These are phyloP conservation scores for Nicotiana paniculata DNA, from an alignment of 257 asterid species.

Conservation along the genomic window DNA sequence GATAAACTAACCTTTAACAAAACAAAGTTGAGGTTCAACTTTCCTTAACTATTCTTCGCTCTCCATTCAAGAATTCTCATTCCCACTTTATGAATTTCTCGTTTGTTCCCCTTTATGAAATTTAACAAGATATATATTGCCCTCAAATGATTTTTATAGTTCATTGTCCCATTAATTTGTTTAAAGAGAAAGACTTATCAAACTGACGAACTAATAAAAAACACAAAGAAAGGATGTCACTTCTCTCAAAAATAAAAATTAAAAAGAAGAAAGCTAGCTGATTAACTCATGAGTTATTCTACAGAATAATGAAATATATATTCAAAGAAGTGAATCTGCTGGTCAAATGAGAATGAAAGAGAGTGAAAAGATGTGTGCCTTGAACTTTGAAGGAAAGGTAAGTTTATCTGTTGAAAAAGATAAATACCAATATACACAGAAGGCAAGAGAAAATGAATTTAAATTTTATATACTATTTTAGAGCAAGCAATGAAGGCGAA, in stretches of 20 bases:
- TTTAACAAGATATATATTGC: too few species aligned
- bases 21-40: background rate
- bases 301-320: background rate
- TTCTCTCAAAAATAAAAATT: background rate
- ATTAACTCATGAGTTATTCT: too few species aligned
- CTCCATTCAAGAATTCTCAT: too few species aligned
- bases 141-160: too few species aligned
- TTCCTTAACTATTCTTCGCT: background rate
- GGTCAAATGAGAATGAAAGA: background rate
- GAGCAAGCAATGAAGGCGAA: background rate
- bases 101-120: too few species aligned
- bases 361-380: background rate
- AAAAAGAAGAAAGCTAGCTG: too few species aligned
- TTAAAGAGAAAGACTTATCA: too few species aligned
- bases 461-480: background rate
- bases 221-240: background rate
- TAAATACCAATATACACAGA: background rate
- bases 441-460: background rate
- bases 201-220: background rate
- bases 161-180: background rate
- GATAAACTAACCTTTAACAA: background rate
- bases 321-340: background rate
- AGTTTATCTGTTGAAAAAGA: background rate
- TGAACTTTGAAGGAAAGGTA: background rate
- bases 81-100: too few species aligned